Conservation (phyloP, 139 green algal species). For the Volvox africanus region DNA sequence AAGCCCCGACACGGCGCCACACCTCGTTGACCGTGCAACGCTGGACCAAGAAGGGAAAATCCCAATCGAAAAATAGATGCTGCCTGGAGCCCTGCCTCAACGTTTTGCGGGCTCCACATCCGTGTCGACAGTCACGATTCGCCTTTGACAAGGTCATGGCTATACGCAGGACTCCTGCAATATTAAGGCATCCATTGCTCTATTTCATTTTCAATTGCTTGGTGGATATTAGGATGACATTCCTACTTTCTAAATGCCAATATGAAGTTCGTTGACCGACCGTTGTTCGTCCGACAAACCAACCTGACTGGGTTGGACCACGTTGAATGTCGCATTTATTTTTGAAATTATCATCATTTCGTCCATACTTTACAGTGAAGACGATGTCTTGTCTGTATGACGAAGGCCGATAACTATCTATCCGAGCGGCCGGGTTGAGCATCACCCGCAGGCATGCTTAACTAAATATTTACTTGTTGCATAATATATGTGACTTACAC, state of each 20-base stretch:
- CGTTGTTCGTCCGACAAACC: background rate
- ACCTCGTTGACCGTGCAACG: constrained; percentile 5
- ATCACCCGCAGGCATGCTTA: too few species aligned
- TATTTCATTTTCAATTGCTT: background rate
- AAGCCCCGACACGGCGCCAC: too few species aligned
- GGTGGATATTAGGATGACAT: background rate
- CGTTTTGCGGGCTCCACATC: constrained; percentile 27
- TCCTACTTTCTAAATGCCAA: background rate
- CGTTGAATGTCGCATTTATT: too few species aligned
- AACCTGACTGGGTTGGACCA: background rate
- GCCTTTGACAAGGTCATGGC: background rate
- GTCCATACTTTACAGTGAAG: too few species aligned
- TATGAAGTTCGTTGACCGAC: background rate
- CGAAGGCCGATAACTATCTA: too few species aligned
- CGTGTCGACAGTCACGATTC: background rate
- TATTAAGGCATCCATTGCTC: background rate
- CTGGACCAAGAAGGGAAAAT: background rate
- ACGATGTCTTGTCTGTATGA: too few species aligned
- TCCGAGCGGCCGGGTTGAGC: too few species aligned
- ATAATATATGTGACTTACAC: too few species aligned
- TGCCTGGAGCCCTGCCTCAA: background rate
- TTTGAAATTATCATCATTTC: too few species aligned
- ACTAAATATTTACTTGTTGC: too few species aligned
- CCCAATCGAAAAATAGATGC: background rate
- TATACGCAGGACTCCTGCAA: background rate